A percentile compares a stretch with the other conserved stretches of the same genome.
Evolutionary conservation across 495 filamentous ascomycete genomes (phyloP).

Genomic region (Hyaloscypha bicolor): DNA sequence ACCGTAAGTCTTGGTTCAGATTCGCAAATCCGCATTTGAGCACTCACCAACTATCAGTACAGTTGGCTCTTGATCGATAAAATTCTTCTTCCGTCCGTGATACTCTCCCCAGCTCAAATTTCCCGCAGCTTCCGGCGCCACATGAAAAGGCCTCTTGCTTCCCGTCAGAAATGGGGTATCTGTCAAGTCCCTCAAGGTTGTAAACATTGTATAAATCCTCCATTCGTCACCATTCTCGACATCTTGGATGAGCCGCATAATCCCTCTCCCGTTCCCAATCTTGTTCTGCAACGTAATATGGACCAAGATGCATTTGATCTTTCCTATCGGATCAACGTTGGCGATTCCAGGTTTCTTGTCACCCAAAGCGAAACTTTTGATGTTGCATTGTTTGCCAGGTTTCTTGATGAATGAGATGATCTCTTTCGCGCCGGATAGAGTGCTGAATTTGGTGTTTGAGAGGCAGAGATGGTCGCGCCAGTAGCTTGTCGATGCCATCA

Average conservation of each 20-base stretch:
- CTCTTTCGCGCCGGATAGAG: not conserved
- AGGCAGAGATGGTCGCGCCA: not conserved
- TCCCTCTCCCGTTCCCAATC: not conserved
- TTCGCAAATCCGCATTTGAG: not conserved
- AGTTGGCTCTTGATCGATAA: conserved; percentile 51
- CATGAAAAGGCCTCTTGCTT: not conserved
- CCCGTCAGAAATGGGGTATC: not conserved
- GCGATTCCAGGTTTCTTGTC: not conserved
- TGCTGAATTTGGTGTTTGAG: not conserved
- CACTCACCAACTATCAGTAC: conserved; percentile 58
- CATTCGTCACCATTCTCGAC: not conserved
- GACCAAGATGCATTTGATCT: not conserved
- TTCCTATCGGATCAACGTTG: not conserved
- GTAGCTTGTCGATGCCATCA: not conserved
- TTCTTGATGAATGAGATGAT: not conserved
- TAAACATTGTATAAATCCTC: not conserved
- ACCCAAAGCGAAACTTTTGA: not conserved
- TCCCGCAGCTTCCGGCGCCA: not conserved
- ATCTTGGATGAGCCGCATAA: not conserved
- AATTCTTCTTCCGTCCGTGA: conserved; percentile 38
- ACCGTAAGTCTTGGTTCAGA: no score
- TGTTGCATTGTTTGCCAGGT: not conserved
- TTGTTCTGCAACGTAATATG: not conserved
- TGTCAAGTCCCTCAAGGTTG: not conserved
- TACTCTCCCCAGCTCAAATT: not conserved